A percentile compares a stretch with the other conserved stretches of the same genome.
phyloP scores from a whole-genome alignment of 257 asterid genomes.

The Dorcoceras hygrometricum region DNA sequence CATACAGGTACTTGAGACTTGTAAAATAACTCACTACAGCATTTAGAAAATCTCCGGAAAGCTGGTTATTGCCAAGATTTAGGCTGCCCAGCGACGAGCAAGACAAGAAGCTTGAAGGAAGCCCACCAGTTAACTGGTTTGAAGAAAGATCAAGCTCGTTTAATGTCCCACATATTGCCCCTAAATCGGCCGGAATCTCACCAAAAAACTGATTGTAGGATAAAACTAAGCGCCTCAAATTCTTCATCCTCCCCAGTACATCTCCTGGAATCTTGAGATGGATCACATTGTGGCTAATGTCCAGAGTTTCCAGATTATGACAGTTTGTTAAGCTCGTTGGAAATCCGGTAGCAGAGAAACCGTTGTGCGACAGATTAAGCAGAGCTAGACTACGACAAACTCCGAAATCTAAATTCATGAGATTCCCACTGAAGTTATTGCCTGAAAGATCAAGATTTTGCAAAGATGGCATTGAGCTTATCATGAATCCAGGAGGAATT shows the following conservation, averaged over 20 bases:
- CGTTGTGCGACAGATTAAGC: slow-evolving; percentile 59
- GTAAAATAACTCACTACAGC: slow-evolving; percentile 63
- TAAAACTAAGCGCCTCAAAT: slow-evolving; percentile 45
- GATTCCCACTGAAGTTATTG: slow-evolving; percentile 61
- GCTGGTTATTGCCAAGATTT: slow-evolving; percentile 70
- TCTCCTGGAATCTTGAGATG: slow-evolving; percentile 53
- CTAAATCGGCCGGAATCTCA: slow-evolving; percentile 65
- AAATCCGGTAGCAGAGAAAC: slow-evolving; percentile 50
- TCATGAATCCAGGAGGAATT: slow-evolving; percentile 36
- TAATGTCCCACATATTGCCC: slow-evolving; percentile 43
- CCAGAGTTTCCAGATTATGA: slow-evolving; percentile 51
- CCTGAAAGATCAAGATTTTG: slow-evolving; percentile 54
- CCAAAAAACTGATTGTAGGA: slow-evolving; percentile 58
- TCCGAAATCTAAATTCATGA: slow-evolving; percentile 46
- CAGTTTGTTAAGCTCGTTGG: slow-evolving; percentile 54
- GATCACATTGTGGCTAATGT: slow-evolving; percentile 54
- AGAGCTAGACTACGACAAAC: slow-evolving; percentile 47
- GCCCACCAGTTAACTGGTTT: slow-evolving; percentile 57
- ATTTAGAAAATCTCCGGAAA: slow-evolving; percentile 65
- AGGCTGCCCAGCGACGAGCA: slow-evolving; percentile 60
- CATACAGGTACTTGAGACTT: slow-evolving; percentile 47
- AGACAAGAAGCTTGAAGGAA: slow-evolving; percentile 47
- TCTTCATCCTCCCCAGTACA: slow-evolving; percentile 45
- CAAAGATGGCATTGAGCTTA: slow-evolving; percentile 30
- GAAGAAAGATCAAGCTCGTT: slow-evolving; percentile 80